Conservation (phyloP, 768 basidiomycete species). For the Pilatotrama ljubarskyi region DNA sequence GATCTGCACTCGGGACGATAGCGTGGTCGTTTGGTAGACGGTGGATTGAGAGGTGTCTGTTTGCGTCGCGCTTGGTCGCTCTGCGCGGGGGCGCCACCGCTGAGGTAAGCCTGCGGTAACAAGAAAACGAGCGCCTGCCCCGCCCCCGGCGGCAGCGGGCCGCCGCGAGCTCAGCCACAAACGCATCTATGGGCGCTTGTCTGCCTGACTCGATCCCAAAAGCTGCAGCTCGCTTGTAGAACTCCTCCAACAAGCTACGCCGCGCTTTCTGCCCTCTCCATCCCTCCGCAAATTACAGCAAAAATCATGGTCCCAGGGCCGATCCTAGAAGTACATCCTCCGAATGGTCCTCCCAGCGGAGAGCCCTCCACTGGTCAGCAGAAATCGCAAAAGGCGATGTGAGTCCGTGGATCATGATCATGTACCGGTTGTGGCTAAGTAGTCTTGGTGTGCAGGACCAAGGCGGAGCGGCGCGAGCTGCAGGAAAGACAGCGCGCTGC, state of each 20-base stretch:
- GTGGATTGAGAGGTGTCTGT: not conserved
- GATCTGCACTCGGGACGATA: not conserved
- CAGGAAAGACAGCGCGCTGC: slow-evolving; percentile 81
- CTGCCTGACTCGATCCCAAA: slow-evolving; percentile 20
- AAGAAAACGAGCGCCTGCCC: not conserved
- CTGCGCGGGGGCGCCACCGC: slow-evolving; percentile 9
- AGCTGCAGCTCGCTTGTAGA: slow-evolving; percentile 6
- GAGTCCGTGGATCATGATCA: slow-evolving; percentile 9
- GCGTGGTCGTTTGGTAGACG: not conserved
- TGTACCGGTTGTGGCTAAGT: not conserved
- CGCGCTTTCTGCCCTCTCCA: not conserved
- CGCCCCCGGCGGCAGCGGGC: not conserved
- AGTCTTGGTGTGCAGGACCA: slow-evolving; percentile 42
- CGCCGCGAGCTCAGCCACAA: not conserved
- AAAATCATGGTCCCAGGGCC: slow-evolving; percentile 27
- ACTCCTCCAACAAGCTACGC: slow-evolving; percentile 5
- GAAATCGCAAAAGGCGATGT: slow-evolving; percentile 63
- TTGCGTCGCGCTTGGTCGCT: not conserved
- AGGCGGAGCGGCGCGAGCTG: slow-evolving; percentile 75
- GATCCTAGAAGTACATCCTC: slow-evolving; percentile 27
- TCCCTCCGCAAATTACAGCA: not conserved
- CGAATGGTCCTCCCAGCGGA: slow-evolving; percentile 21
- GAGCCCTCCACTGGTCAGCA: slow-evolving; percentile 24
- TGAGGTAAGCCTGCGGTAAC: slow-evolving; percentile 3
- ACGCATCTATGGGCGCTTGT: slow-evolving; percentile 1